These are phyloP conservation scores for Lyophyllum decastes DNA, from an alignment of 768 basidiomycete species.

Conservation along the genomic window DNA sequence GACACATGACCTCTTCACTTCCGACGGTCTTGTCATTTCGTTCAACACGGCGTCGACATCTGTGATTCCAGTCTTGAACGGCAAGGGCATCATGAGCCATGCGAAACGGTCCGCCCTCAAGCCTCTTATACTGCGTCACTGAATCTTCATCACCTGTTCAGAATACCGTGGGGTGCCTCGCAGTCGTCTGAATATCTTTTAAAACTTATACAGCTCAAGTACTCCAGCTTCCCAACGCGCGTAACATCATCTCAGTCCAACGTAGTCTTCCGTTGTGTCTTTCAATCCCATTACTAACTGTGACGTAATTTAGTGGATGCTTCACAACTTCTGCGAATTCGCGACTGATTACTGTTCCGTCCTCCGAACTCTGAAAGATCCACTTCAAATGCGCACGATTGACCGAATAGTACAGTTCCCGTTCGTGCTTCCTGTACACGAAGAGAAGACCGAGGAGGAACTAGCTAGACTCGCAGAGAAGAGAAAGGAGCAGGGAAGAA, in stretches of 20 bases:
- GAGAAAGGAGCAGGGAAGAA: conserved; percentile 81
- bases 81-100: conserved; percentile 81
- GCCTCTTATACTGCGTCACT: background rate
- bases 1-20: conserved; percentile 35
- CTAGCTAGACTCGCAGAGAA: conserved; percentile 75
- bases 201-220: conserved; percentile 93
- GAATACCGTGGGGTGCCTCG: conserved; percentile 92
- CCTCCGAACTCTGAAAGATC: conserved; percentile 69
- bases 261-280: conserved; percentile 42
- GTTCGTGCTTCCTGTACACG: conserved; percentile 58
- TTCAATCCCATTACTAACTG: background rate
- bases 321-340: conserved; percentile 84
- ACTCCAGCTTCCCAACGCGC: conserved; percentile 88
- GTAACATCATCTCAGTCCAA: conserved; percentile 77
- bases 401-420: conserved; percentile 90
- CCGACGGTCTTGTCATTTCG: conserved; percentile 85
- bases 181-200: conserved; percentile 92
- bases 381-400: conserved; percentile 58
- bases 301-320: conserved; percentile 71
- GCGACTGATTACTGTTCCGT: conserved; percentile 72
- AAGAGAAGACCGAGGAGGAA: conserved; percentile 93
- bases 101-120: conserved; percentile 68
- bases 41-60: conserved; percentile 93
- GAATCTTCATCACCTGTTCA: conserved; percentile 27
- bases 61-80: conserved; percentile 83